These are phyloP conservation scores for Penicillium hesseltinei DNA, from an alignment of 2,329 filamentous ascomycete genomes.

Conservation along the genomic window DNA sequence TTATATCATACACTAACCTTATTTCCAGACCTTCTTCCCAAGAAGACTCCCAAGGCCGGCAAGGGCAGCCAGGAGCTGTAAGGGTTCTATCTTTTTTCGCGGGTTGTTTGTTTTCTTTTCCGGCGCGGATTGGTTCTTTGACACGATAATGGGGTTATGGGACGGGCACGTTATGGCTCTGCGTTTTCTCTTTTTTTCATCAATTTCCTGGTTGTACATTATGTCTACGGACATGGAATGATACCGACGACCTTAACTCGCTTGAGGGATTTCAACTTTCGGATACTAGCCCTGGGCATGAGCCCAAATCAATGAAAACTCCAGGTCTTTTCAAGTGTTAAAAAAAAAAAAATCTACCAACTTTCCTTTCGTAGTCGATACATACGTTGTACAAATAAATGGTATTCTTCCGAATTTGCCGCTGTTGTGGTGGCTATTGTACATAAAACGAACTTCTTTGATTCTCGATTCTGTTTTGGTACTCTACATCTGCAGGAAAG, in stretches of 20 bases:
- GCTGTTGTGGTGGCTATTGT: not conserved
- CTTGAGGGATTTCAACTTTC: constrained; percentile 33
- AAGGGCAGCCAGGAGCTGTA: constrained; percentile 97
- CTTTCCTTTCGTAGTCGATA: not conserved
- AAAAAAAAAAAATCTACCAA: not conserved
- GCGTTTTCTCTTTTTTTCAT: constrained; percentile 49
- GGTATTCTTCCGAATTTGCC: too few relatives aligned
- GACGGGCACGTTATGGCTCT: constrained; percentile 57
- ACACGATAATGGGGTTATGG: constrained; percentile 76
- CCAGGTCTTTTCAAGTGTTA: constrained; percentile 18
- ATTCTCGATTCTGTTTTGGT: not conserved
- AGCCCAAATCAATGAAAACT: constrained; percentile 28
- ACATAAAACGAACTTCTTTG: not conserved
- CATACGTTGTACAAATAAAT: not conserved
- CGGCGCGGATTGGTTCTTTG: constrained; percentile 67
- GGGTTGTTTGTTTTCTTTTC: constrained; percentile 55
- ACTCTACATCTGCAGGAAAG: not conserved
- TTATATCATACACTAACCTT: not conserved
- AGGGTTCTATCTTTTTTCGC: constrained; percentile 53
- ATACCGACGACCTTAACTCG: constrained; percentile 39
- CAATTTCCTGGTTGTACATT: constrained; percentile 59
- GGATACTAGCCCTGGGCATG: constrained; percentile 19
- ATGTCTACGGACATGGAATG: constrained; percentile 56
- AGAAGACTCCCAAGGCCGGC: constrained; percentile 96
- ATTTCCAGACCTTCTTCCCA: constrained; percentile 85